phyloP scores from a whole-genome alignment of 352 stramenopile species.

The Pythium chondricola region DNA sequence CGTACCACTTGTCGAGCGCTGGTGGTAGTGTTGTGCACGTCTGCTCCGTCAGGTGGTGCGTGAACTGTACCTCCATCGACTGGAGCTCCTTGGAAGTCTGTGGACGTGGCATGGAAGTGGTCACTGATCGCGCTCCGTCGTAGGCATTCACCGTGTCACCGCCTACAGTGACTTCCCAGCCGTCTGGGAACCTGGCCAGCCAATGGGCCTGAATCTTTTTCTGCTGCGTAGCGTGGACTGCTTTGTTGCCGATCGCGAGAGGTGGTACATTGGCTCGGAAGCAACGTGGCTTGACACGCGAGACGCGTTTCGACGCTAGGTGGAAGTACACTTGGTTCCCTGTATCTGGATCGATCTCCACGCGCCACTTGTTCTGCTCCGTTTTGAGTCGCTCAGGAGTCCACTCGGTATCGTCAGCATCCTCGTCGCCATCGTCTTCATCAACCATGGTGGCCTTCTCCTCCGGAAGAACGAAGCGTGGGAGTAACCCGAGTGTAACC shows the following conservation, averaged over 20 bases:
- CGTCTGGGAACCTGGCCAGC: constrained; percentile 12
- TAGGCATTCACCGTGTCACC: constrained; percentile 8
- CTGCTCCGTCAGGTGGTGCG: constrained; percentile 38
- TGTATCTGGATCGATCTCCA: constrained; percentile 48
- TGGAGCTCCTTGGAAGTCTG: constrained; percentile 10
- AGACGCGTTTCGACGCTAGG: constrained; percentile 34
- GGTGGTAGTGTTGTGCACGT: constrained; percentile 27
- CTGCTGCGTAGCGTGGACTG: not conserved
- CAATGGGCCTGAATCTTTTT: constrained; percentile 13
- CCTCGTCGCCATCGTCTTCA: not conserved
- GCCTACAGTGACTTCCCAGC: constrained; percentile 16
- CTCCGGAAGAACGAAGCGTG: constrained; percentile 16
- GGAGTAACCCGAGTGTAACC: constrained; percentile 52
- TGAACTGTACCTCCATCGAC: constrained; percentile 39
- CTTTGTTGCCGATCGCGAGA: constrained; percentile 22
- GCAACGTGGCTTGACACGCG: constrained; percentile 41
- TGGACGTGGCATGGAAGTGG: not conserved
- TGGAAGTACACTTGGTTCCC: constrained; percentile 51
- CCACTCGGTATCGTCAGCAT: constrained; percentile 2
- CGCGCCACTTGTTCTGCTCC: constrained; percentile 46
- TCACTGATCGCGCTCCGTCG: not conserved
- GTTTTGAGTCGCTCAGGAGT: constrained; percentile 12
- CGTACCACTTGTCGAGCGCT: constrained; percentile 45
- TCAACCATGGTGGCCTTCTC: not conserved
- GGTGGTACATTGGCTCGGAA: constrained; percentile 45